These are phyloP conservation scores for Sphagnum contortum DNA, from an alignment of 225 moss, liverwort and hornwort genomes.

Conservation along the genomic window DNA sequence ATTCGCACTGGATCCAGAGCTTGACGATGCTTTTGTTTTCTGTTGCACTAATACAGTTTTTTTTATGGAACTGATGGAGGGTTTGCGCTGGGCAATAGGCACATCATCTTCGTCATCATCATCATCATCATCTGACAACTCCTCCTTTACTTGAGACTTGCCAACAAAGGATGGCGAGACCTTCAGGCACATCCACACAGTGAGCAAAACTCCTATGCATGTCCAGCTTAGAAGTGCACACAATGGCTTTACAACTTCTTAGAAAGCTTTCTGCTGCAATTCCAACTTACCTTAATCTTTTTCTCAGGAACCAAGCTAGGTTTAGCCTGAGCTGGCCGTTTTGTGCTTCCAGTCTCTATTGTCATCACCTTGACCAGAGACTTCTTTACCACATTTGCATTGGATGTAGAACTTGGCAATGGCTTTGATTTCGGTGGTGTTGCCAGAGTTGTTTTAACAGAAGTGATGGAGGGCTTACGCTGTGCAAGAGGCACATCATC, in stretches of 20 bases:
- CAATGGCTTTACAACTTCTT: no score
- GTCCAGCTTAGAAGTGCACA: no score
- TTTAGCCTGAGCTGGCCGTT: slow-evolving; percentile 25
- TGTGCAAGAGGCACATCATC: slow-evolving; percentile 74
- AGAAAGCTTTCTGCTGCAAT: no score
- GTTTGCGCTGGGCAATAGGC: slow-evolving; percentile 57
- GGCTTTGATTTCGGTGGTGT: slow-evolving; percentile 25
- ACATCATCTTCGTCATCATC: slow-evolving; percentile 76
- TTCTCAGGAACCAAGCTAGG: no score
- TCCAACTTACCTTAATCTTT: no score
- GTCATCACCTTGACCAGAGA: slow-evolving; percentile 39
- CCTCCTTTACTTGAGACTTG: slow-evolving; percentile 22
- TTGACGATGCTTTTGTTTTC: slow-evolving; percentile 30
- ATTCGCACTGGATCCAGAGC: slow-evolving; percentile 31
- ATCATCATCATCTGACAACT: slow-evolving; percentile 24
- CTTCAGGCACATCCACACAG: neutral
- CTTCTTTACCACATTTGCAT: slow-evolving; percentile 50
- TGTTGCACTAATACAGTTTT: slow-evolving; percentile 26
- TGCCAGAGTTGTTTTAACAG: slow-evolving; percentile 27
- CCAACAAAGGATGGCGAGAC: slow-evolving; percentile 5
- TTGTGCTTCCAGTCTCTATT: slow-evolving; percentile 47
- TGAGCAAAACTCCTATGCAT: no score
- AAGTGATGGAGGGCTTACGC: slow-evolving; percentile 26
- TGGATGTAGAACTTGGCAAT: slow-evolving; percentile 28
- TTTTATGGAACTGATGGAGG: slow-evolving; percentile 18